Evolutionary conservation across 75 land plant genomes (phyloP), one percentile per base, ranked within the genome.

Genomic region (Sequoiadendron giganteum): DNA sequence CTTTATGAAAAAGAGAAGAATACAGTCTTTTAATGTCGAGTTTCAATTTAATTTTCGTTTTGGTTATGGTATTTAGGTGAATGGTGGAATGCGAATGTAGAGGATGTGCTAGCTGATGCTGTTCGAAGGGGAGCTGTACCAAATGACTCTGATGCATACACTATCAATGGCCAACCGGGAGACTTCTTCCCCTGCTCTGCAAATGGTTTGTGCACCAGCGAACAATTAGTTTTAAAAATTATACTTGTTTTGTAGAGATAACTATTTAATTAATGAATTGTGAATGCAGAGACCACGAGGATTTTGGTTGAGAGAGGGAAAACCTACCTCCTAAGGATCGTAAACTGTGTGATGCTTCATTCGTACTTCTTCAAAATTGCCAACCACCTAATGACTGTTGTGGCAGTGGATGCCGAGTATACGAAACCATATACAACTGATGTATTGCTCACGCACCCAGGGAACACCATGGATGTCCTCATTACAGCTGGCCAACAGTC

Each of bases 281-380:
- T 15, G 16, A 19, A 11, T 87, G 73, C 92, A 93, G 94, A 92
- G 77, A 87, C 91, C 10, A 89, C 88, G 85, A 86, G 43, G 85
- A 76, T 91, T 56, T 89, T 88, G 36, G 93, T 93, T 85, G 81
- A 88, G 73, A 88, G 88, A 4, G 89, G 89, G 30, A 92, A 93
- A 86, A 86, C 88, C 10, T 92, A 92, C 61, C 85, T 92, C 0
- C 91, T 92, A 34, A 87, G 92, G 14, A 19, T 92, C 28, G 83
- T 92, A 65, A 90, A 90, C 87, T 92, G 88, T 70, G 92, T 90
- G n/a, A 79, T 93, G 49, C 88, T 90, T 61, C 88, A 89, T 30
- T 90, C 92, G 54, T 88, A 90, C 32, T 92, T 90, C 84, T 93
- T 93, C 92, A 87, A 89, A 55, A 90, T 93, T 30, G 94, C 92